Base-by-base conservation (phyloP, 352 stramenopile genomes). In the Globisporangium spiculum region DNA sequence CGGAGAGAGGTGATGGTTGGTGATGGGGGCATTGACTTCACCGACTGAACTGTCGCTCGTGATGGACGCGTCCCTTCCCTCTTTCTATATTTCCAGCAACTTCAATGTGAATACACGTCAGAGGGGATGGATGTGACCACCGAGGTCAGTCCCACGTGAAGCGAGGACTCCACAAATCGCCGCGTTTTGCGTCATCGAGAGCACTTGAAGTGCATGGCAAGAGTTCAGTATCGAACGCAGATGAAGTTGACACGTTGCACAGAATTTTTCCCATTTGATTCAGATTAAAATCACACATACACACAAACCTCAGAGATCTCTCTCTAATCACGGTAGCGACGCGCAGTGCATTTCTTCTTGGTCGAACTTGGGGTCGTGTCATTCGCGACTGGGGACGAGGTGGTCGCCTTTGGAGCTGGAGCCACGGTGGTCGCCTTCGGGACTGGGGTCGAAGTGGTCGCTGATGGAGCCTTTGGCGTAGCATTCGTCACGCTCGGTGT, bases 401-500 rank as follows among this genome's bases (percentile, higher is more conserved):
- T 32, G 27, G 27, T 32, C 27, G 27, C 27, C 27, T 32, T 32
- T 4, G 27, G 27, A 4, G 3, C 27, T 32, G 27, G 27, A 5
- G 27, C 41, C 0, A 48, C 24, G 0, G 61, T 65, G 12, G 62
- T 24, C 0, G 61, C 30, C 22, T 63, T 67, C 12, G 62, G 22
- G 1, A 46, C 52, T 16, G 60, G 38, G 7, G 60, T 41, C 2
- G 67, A 18, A 26, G 66, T 68, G 1, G 64, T 55, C 4, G 62
- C n/a, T 9, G 50, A 61, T n/a, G 63, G 24, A 10, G 64, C 48
- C 22, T 68, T 67, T 22, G 69, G 38, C 4, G 72, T 38, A 0
- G 70, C 38, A 10, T 58, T 54, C 9, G 46, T 67, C 4, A 5
- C 38, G 57, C 69, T 66, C 54, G 62, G 57, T 18, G 63, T 54